Evolutionary conservation across 1,139 yeast genomes (phyloP).

Genomic region (Suhomyces panamericanus): DNA sequence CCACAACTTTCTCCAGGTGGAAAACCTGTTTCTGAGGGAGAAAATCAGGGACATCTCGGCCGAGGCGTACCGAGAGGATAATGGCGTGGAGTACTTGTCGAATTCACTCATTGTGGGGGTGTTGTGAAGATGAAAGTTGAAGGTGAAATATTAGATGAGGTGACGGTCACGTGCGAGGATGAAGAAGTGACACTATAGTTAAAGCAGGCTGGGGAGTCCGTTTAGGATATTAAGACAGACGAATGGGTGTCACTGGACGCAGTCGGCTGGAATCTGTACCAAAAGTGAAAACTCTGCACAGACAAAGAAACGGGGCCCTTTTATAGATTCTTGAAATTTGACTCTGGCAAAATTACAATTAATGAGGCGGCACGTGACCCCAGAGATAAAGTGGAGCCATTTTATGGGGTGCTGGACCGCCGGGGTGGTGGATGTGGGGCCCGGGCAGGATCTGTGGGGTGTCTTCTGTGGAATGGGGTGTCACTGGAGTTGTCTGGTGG

Average conservation of each 20-base stretch:
- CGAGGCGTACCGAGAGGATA: constrained; percentile 95
- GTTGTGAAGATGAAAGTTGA: neutral
- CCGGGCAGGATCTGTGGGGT: no score
- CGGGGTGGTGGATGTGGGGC: no score
- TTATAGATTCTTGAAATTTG: constrained; percentile 4
- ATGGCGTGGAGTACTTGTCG: constrained; percentile 86
- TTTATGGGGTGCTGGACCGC: neutral
- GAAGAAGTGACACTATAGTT: no score
- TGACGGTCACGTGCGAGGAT: neutral
- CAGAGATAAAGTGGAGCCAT: neutral
- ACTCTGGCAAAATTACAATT: constrained; percentile 4
- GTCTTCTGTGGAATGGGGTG: no score
- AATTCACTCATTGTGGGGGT: constrained; percentile 27
- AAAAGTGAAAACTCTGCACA: neutral
- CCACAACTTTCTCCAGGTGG: constrained; percentile 99
- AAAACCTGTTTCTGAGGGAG: constrained; percentile 89
- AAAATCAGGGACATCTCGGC: constrained; percentile 94
- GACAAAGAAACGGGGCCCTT: neutral
- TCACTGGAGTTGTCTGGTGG: no score
- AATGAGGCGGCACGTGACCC: neutral
- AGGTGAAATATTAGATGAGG: neutral
- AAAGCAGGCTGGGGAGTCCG: no score
- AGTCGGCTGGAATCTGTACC: neutral
- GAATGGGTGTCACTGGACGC: neutral
- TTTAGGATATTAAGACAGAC: no score